These are phyloP conservation scores for Trichoderma cornu-damae DNA, from an alignment of 2,329 filamentous ascomycete species.

Conservation along the genomic window DNA sequence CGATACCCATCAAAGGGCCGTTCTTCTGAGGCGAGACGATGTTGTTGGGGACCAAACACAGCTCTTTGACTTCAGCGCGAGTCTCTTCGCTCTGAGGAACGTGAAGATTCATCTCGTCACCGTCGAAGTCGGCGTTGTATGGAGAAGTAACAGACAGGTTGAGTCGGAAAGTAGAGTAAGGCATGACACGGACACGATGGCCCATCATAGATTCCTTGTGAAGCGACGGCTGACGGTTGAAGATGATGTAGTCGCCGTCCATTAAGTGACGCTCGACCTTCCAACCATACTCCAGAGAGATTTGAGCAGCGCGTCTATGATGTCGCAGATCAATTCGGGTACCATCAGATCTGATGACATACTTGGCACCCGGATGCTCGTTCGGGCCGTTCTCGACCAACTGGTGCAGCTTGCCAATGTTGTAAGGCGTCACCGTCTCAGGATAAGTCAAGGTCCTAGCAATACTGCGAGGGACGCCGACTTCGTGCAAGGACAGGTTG, in stretches of 20 bases:
- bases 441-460: conserved; percentile 92
- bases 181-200: conserved; percentile 95
- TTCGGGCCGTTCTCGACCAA: conserved; percentile 91
- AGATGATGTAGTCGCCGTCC: conserved; percentile 96
- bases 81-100: conserved; percentile 97
- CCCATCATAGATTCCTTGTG: conserved; percentile 99
- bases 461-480: conserved; percentile 91
- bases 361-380: conserved; percentile 92
- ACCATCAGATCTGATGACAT: conserved; percentile 89
- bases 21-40: conserved; percentile 98
- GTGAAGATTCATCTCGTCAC: conserved; percentile 99
- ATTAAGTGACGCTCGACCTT: conserved; percentile 97
- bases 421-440: conserved; percentile 95
- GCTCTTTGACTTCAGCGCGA: conserved; percentile 84
- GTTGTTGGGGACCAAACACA: conserved; percentile 97
- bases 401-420: conserved; percentile 85
- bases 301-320: conserved; percentile 80
- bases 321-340: conserved; percentile 92
- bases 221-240: conserved; percentile 97
- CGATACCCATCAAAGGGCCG: conserved; percentile 97
- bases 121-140: conserved; percentile 99
- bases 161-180: conserved; percentile 95
- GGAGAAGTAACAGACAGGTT: conserved; percentile 97
- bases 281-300: conserved; percentile 91
- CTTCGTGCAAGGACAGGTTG: conserved; percentile 92